These are phyloP conservation scores for Senecio squalidus DNA, from an alignment of 140 eudicot species.

Conservation along the genomic window DNA sequence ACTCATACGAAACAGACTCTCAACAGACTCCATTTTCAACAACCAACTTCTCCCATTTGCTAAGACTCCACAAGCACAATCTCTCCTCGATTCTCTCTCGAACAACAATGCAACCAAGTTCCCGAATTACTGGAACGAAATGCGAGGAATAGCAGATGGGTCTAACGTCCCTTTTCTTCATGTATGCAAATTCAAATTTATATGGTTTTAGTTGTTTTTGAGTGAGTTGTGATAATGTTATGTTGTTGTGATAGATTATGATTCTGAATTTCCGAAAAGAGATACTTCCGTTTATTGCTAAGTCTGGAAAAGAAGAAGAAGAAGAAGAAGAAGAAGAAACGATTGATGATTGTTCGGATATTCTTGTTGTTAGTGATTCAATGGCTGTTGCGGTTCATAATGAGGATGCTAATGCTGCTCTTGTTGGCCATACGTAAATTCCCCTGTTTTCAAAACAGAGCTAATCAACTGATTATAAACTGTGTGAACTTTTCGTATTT, in stretches of 20 bases:
- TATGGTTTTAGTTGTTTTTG: background rate
- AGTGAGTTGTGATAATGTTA: background rate
- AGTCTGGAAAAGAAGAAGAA: constrained; percentile 7
- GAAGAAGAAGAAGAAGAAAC: constrained; percentile 28
- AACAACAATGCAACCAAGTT: constrained; percentile 42
- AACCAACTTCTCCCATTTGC: constrained; percentile 83
- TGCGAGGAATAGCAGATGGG: constrained; percentile 61
- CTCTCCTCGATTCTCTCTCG: constrained; percentile 49
- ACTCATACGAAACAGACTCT: constrained; percentile 58
- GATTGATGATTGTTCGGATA: constrained; percentile 79
- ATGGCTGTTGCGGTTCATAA: constrained; percentile 93
- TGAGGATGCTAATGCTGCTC: constrained; percentile 88
- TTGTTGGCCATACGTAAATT: constrained; percentile 77
- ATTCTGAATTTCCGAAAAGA: constrained; percentile 84
- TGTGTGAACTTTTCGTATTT: too few species aligned
- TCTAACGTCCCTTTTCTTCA: constrained; percentile 67
- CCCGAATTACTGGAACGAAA: constrained; percentile 79
- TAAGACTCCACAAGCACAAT: constrained; percentile 34
- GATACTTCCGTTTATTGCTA: constrained; percentile 65
- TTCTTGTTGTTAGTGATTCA: constrained; percentile 67
- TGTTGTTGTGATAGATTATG: constrained; percentile 43
- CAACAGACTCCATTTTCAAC: constrained; percentile 71
- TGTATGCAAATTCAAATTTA: constrained; percentile 24
- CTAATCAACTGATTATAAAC: too few species aligned
- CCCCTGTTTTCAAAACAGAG: too few species aligned